Conservation (phyloP, 768 basidiomycete species). For the Kwoniella botswanensis region DNA sequence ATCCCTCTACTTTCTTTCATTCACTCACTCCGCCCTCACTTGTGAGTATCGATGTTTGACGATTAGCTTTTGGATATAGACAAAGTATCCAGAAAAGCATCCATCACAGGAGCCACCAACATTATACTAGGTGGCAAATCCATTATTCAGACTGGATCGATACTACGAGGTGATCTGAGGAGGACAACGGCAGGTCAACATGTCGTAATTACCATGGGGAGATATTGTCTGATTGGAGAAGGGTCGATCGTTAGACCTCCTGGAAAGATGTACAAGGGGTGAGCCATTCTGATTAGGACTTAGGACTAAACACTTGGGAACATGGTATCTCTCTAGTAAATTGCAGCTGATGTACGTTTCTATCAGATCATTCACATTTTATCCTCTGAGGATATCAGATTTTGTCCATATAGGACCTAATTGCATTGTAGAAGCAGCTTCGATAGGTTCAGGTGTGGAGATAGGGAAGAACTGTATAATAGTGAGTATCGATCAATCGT, state of each 20-base stretch:
- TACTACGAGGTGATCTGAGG: slow-evolving; percentile 90
- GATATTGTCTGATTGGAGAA: slow-evolving; percentile 91
- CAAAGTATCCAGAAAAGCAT: slow-evolving; percentile 89
- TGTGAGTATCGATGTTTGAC: not conserved
- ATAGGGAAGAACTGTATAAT: slow-evolving; percentile 96
- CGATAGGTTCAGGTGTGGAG: slow-evolving; percentile 89
- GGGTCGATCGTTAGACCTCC: slow-evolving; percentile 74
- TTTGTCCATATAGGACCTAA: slow-evolving; percentile 92
- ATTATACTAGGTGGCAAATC: slow-evolving; percentile 98
- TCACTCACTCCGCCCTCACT: not conserved
- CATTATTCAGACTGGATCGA: slow-evolving; percentile 81
- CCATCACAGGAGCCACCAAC: slow-evolving; percentile 90
- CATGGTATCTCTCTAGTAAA: slow-evolving; percentile 11
- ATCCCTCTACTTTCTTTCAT: not conserved
- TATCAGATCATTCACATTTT: slow-evolving; percentile 70
- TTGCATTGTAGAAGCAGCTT: slow-evolving; percentile 88
- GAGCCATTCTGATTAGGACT: not conserved
- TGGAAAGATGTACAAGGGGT: slow-evolving; percentile 61
- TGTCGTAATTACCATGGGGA: slow-evolving; percentile 88
- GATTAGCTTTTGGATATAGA: slow-evolving; percentile 56
- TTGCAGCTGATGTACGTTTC: not conserved
- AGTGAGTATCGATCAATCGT: slow-evolving; percentile 59
- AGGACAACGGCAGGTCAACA: slow-evolving; percentile 88
- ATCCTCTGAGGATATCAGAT: slow-evolving; percentile 96
- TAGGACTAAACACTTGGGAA: no score